phyloP scores from a whole-genome alignment of 176 grass and related monocot species.

The Avena atlantica region DNA sequence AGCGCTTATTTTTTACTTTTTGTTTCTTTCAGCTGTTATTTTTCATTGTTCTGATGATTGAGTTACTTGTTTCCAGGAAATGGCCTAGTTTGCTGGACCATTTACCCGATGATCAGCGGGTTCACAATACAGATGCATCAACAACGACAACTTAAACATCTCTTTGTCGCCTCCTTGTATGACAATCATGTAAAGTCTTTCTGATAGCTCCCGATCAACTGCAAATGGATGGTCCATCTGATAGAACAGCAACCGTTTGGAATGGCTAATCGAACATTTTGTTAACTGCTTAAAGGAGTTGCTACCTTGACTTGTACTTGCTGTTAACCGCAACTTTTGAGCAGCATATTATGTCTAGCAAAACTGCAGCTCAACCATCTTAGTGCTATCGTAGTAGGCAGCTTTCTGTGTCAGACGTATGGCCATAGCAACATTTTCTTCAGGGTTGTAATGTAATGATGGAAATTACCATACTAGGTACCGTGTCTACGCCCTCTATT shows the following conservation, averaged over 20 bases:
- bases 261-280: constrained; percentile 12
- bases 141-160: constrained; percentile 33
- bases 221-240: constrained; percentile 12
- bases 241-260: constrained; percentile 4
- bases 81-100: constrained; percentile 34
- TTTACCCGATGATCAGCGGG: constrained; percentile 2
- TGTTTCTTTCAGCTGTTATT: neutral
- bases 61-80: constrained; percentile 52
- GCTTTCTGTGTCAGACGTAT: neutral
- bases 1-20: neutral
- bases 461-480: neutral
- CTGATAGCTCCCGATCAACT: neutral
- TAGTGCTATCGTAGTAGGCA: constrained; percentile 1
- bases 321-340: constrained; percentile 29
- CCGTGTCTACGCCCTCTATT: neutral
- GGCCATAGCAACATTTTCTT: neutral
- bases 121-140: constrained; percentile 33
- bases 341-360: constrained; percentile 9
- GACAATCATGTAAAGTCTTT: constrained; percentile 33
- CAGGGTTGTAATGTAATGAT: constrained; percentile 28
- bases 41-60: constrained; percentile 29
- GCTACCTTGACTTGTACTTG: constrained; percentile 37
- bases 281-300: constrained; percentile 23
- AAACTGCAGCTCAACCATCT: constrained; percentile 11
- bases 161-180: neutral